These are phyloP conservation scores for Entelexis paramagnoliae DNA, from an alignment of 1,139 yeast genomes.

Conservation along the genomic window DNA sequence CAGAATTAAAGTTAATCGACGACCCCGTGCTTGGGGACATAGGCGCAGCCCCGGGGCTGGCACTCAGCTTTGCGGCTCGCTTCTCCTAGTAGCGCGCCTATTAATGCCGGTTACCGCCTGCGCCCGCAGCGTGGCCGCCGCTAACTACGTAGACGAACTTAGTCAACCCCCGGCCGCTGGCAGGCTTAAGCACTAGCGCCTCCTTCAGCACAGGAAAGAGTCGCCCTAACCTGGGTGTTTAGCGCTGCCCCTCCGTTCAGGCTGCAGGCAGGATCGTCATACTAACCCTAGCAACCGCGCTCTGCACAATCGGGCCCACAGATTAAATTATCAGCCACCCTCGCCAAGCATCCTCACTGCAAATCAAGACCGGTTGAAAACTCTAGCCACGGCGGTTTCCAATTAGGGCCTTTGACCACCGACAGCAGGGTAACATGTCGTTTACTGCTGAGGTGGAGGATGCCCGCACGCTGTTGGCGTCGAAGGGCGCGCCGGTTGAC, in stretches of 20 bases:
- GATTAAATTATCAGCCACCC: slow-evolving; percentile 6
- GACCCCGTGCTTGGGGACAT: too few species aligned
- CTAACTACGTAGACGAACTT: too few species aligned
- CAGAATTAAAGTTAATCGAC: background rate
- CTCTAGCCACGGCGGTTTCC: background rate
- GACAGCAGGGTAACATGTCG: background rate
- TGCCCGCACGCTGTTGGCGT: slow-evolving; percentile 16
- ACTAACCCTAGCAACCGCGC: slow-evolving; percentile 5
- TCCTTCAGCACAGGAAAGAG: too few species aligned
- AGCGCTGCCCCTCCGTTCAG: background rate
- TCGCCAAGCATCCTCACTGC: background rate
- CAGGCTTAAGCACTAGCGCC: too few species aligned
- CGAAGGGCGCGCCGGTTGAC: slow-evolving; percentile 6
- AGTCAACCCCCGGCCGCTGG: too few species aligned
- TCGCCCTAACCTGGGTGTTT: background rate
- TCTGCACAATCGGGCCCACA: background rate
- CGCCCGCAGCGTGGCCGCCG: too few species aligned
- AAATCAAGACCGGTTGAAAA: background rate
- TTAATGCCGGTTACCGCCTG: too few species aligned
- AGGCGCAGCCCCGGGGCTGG: too few species aligned
- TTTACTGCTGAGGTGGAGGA: slow-evolving; percentile 3
- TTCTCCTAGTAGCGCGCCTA: too few species aligned
- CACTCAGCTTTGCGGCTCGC: too few species aligned
- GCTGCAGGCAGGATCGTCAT: background rate
- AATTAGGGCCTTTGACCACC: background rate